Evolutionary conservation across 1,139 yeast genomes (phyloP).

Genomic region (Pneumocystis canis): DNA sequence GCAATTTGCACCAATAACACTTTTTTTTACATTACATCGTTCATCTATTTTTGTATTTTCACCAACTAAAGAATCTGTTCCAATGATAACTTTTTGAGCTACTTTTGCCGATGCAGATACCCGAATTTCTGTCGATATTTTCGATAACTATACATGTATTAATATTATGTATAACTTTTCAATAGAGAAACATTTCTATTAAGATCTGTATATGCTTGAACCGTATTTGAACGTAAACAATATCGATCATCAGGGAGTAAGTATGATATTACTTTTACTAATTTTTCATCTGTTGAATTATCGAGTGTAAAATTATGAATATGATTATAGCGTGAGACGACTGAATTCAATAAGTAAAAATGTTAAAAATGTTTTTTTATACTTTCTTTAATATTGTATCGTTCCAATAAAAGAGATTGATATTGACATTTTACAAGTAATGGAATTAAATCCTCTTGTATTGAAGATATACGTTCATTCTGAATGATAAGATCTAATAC

Average conservation of each 20-base stretch:
- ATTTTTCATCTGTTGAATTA: not conserved
- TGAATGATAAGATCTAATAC: constrained; percentile 10
- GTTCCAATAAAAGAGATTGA: constrained; percentile 9
- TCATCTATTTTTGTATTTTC: constrained; percentile 47
- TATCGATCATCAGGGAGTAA: constrained; percentile 3
- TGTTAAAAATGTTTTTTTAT: not conserved
- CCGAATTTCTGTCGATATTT: not conserved
- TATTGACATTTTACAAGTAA: constrained; percentile 11
- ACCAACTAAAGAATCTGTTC: constrained; percentile 73
- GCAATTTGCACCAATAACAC: constrained; percentile 69
- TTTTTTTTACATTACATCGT: constrained; percentile 68
- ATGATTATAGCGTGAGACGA: not conserved
- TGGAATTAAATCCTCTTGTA: constrained; percentile 12
- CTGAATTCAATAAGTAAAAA: not conserved
- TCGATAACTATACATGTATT: not conserved
- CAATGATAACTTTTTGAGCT: constrained; percentile 59
- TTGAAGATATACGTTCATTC: constrained; percentile 7
- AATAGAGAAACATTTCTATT: constrained; percentile 6
- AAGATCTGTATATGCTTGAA: constrained; percentile 10
- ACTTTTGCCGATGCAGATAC: constrained; percentile 8
- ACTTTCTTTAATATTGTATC: constrained; percentile 2
- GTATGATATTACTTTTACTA: constrained; percentile 1
- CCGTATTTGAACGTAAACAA: constrained; percentile 12
- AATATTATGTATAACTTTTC: not conserved
- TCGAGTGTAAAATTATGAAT: not conserved